A percentile compares a stretch with the other conserved stretches of the same genome.
phyloP scores from a whole-genome alignment of 805 yeast species.

The Metschnikowia borealis region DNA sequence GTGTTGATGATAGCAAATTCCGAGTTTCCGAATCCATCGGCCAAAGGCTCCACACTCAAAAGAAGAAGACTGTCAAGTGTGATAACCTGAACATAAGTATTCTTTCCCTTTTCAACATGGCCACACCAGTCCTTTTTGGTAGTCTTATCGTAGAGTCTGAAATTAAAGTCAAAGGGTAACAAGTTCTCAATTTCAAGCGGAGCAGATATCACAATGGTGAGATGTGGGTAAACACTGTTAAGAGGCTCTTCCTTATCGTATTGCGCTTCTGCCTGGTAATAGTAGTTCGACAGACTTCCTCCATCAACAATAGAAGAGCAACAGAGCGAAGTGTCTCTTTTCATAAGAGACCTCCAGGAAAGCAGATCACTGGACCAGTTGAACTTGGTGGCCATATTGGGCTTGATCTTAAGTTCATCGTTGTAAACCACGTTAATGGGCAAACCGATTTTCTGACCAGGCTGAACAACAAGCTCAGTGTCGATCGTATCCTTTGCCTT shows the following conservation, averaged over 20 bases:
- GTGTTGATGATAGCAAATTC: constrained; percentile 74
- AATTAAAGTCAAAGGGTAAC: constrained; percentile 75
- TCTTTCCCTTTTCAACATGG: constrained; percentile 56
- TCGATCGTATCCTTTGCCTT: constrained; percentile 20
- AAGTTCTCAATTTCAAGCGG: constrained; percentile 84
- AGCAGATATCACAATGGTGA: constrained; percentile 72
- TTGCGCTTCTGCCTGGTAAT: constrained; percentile 68
- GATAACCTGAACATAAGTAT: constrained; percentile 76
- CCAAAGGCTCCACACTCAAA: constrained; percentile 62
- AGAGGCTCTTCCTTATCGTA: constrained; percentile 67
- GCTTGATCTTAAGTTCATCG: constrained; percentile 57
- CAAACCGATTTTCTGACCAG: constrained; percentile 59
- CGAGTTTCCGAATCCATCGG: constrained; percentile 57
- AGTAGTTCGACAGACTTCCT: constrained; percentile 47
- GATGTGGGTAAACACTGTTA: constrained; percentile 75
- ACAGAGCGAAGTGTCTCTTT: constrained; percentile 49
- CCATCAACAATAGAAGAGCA: constrained; percentile 46
- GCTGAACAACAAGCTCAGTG: constrained; percentile 39
- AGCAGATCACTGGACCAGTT: constrained; percentile 65
- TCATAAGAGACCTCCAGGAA: constrained; percentile 60
- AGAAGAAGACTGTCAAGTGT: constrained; percentile 67
- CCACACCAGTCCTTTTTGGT: constrained; percentile 65
- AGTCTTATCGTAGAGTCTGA: constrained; percentile 72
- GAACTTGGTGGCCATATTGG: constrained; percentile 52
- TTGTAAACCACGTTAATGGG: constrained; percentile 70